Base-by-base conservation (phyloP, 2,329 filamentous ascomycete species). In the Penicillium paneum region DNA sequence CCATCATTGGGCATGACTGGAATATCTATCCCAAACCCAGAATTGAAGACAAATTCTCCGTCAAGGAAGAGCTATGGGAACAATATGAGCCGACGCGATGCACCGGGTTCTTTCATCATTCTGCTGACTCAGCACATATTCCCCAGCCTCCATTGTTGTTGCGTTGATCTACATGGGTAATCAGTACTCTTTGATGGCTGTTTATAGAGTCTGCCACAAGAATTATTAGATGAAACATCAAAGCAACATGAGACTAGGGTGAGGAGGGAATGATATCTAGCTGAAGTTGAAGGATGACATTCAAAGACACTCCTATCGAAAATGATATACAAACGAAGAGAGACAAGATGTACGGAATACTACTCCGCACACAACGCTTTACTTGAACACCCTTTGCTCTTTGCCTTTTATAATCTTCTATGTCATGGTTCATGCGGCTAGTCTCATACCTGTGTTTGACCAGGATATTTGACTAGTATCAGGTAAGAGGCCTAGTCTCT, bases 1-100 rank as follows among this genome's bases (percentile, higher is more conserved):
- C 60, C 60, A 62, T 62, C 47, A 52, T 59, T 62, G 28, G 19
- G 15, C 52, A 50, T 54, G 52, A 43, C 39, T 39, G 46, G 51
- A 49, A 24, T 39, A 50, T 34, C n/a, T 49, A 24, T 39, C 36
- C 39, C 31, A 24, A 54, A 42, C 10, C 38, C 31, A 38, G 26
- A 34, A 42, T 36, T 17, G 38, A 50, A 49, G 21, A 19, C 17
- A 52, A 26, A 39, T 38, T 32, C 21, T 46, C 40, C 21, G 21
- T 36, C 42, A n/a, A 42, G 19, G 28, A 49, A 51, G 49, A 52
- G 17, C 26, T 46, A 52, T 52, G 32, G 42, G 41, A 52, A 52
- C 17, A 46, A 46, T 46, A 46, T 45, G 49, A 46, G 17, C 49
- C 21, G 51, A 42, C 44, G 44, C 51, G 45, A 44, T 52, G 15